Evolutionary conservation across 2,329 filamentous ascomycete genomes (phyloP), one percentile per base, ranked within the genome.

Genomic region (Fusarium austroafricanum): DNA sequence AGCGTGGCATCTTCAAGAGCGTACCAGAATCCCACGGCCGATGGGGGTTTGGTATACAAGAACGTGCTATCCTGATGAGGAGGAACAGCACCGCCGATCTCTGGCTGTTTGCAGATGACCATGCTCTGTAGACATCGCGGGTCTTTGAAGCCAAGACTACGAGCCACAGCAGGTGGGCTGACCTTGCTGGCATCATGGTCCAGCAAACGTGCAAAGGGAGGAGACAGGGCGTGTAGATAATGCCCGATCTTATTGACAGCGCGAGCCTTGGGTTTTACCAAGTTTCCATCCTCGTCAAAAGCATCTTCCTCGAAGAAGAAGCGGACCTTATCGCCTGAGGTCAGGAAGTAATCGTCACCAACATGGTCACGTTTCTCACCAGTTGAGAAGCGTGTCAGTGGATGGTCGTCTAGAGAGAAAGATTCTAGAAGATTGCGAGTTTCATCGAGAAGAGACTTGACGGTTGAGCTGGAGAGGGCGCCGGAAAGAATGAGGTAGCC

Each of bases 271-370:
- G 94, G 92, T 72, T 94, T 94, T 12, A 81, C 82, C 5, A 98
- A 87, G 2, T 82, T 80, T 38, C 92, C 90, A 0, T 80, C 74
- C 11, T 82, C 71, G 73, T 90, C 84, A 78, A 97, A 95, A 67
- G 95, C 95, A 79, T 96, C 94, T 80, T 96, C 93, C 80, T 98
- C 95, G 79, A 98, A 96, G 86, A 98, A 98, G 86, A 96, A 98
- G 61, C 94, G 91, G 65, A 98, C 84, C 81, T 97, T 95, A 83
- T 98, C 92, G 64, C 93, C 94, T 5, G 92, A 96, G 2, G 84
- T 86, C 4, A 98, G 88, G 82, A 99, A 98, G 85, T 99, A 99
- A 76, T 92, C 89, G 82, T 98, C 96, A 65, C 95, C 94, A 12
- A 97, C 92, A 80, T 98, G 95, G 63, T 90, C 86, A 44, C 76